phyloP scores from a whole-genome alignment of 1,284 basidiomycete species.

The Ustilago tritici region DNA sequence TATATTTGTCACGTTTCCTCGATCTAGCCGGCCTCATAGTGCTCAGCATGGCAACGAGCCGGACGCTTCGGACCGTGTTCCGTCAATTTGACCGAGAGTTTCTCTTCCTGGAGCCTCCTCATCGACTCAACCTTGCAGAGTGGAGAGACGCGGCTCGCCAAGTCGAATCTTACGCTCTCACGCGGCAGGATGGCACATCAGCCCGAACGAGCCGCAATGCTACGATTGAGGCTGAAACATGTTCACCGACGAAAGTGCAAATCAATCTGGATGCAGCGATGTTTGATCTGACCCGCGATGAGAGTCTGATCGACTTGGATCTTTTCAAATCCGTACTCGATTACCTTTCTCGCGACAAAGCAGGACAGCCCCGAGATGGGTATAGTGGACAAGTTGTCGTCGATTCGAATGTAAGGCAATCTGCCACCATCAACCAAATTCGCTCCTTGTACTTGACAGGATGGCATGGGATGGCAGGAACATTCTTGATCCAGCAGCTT shows the following conservation, averaged over 20 bases:
- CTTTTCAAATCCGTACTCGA: constrained; percentile 29
- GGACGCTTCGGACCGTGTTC: constrained; percentile 13
- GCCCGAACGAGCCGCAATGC: not conserved
- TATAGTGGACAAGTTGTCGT: too few species aligned
- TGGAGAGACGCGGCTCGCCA: constrained; percentile 39
- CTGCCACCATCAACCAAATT: constrained; percentile 12
- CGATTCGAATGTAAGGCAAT: not conserved
- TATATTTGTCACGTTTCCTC: constrained; percentile 36
- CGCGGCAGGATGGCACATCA: not conserved
- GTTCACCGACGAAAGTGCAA: not conserved
- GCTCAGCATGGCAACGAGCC: constrained; percentile 27
- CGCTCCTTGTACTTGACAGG: constrained; percentile 26
- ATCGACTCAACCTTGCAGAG: constrained; percentile 37
- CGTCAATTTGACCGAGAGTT: constrained; percentile 37
- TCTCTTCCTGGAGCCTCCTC: constrained; percentile 32
- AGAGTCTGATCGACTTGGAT: constrained; percentile 39
- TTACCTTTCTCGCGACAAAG: not conserved
- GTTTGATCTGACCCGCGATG: constrained; percentile 28
- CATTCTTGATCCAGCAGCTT: constrained; percentile 39
- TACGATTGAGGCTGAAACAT: not conserved
- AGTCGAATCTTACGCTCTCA: constrained; percentile 4
- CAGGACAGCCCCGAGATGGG: not conserved
- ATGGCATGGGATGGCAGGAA: constrained; percentile 47
- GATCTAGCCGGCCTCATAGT: constrained; percentile 26
- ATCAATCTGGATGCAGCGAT: constrained; percentile 3